Base-by-base conservation (phyloP, 805 yeast species). In the Wickerhamomyces hampshirensis region DNA sequence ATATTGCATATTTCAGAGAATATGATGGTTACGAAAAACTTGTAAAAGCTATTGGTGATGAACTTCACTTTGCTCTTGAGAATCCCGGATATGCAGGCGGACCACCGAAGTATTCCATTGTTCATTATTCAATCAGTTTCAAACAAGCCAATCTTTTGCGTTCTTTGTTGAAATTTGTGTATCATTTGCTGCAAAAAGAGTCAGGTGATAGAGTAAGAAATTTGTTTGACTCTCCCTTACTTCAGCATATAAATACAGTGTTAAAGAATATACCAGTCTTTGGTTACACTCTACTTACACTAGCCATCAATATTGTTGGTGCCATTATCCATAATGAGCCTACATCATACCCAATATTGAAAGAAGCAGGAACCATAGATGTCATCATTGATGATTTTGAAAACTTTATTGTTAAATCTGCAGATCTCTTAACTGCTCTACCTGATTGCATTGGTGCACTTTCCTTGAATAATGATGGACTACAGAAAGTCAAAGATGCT, bases 291-390 rank as follows among this genome's bases (percentile, higher is more conserved):
- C 58, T 85, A 11, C 56, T 84, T 11, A 66, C 84, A 0, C 65
- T 74, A 16, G 71, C 84, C 0, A 56, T 89, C 26, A 80, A 77
- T 42, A 72, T 80, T 10, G 69, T 87, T 15, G 72, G 81, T 28
- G 71, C 72, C 10, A 84, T 87, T 40, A 77, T 89, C 19, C 91
- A 89, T 54, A 84, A 82, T 46, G 97, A 91, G 50, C 96, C 97
- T 7, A 87, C 96, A 0, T 85, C 95, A 4, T 89, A 72, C 51
- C 71, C 83, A 3, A 79, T 89, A 28, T 66, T 89, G 46, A 79
- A 75, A 28, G 98, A 89, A 55, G 81, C 94, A 0, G 74, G 76
- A 1, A 75, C 84, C 1, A 75, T 89, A 26, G 82, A 81, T 31
- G 63, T 75, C 3, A 68, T 88, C 26, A 56, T 88, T 33, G 69